Base-by-base conservation (phyloP, 148 eudicot species). In the Suaeda aralocaspica region DNA sequence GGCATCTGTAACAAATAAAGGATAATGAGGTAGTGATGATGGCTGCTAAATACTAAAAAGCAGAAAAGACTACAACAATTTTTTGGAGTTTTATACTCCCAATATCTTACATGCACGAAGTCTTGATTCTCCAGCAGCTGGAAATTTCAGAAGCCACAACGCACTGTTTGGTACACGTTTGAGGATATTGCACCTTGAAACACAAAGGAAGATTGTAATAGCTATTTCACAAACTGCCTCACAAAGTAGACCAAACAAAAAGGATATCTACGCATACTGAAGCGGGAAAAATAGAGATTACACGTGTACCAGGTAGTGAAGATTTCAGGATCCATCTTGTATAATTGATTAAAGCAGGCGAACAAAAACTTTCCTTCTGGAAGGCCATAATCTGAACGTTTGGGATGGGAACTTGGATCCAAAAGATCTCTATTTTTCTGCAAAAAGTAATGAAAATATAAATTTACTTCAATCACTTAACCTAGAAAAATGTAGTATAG, bases 241-340 rank as follows among this genome's bases (percentile, higher is more conserved):
- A 56, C 28, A 14, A 18, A 46, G 19, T 36, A 10, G 57, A 48
- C 58, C 19, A 57, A 28, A 49, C 12, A 36, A 66, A n/a, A 25
- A 0, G 56, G 36, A 25, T 29, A 69, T n/a, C 21, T 6, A 51
- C 18, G 71, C 66, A 10, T 26, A 39, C 4, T 9, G n/a, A 1
- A 49, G 50, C 13, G 18, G 41, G 60, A 70, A 18, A 34, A 26
- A 22, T 52, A 70, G 34, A 4, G 67, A 66, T 52, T 4, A 55
- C 25, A 36, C 2, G 33, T 51, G 57, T 84, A 93, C 98, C 98
- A 93, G 26, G 92, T 84, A 19, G 74, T 80, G 71, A 93, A 79
- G 61, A 93, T 88, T 71, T 93, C 96, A 51, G 96, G 96, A 74
- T 90, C 98, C 92, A 93, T 93, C 80, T 93, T 93, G 82, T 93